These are phyloP conservation scores for Isoetes engelmannii DNA, from an alignment of 83 land plant genomes.

Conservation along the genomic window DNA sequence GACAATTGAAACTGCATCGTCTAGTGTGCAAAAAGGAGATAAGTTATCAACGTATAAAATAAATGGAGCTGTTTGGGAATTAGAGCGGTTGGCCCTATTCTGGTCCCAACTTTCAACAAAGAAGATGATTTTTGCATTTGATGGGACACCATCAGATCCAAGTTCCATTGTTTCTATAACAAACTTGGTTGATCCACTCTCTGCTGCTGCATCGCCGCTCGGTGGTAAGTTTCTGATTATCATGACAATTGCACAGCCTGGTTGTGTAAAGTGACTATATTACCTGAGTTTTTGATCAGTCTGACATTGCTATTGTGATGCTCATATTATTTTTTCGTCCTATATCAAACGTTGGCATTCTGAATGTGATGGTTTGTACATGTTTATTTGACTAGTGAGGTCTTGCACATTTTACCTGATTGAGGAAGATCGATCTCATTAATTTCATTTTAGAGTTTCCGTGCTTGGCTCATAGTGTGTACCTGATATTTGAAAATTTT, in stretches of 20 bases:
- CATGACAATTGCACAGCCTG: neutral
- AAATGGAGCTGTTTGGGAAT: constrained; percentile 91
- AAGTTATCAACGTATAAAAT: constrained; percentile 41
- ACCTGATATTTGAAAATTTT: neutral
- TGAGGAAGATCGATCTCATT: too few relatives aligned
- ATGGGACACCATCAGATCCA: constrained; percentile 76
- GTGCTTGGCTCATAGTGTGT: neutral
- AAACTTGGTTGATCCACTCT: constrained; percentile 90
- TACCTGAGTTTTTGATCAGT: too few relatives aligned
- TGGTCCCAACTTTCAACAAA: constrained; percentile 76
- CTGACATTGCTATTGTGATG: too few relatives aligned
- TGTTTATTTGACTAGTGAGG: too few relatives aligned
- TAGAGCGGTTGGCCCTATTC: constrained; percentile 63
- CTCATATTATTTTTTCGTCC: too few relatives aligned
- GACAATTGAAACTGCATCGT: constrained; percentile 54
- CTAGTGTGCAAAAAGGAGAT: constrained; percentile 56
- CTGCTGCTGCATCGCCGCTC: constrained; percentile 94
- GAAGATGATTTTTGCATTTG: constrained; percentile 94
- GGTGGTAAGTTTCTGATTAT: constrained; percentile 58
- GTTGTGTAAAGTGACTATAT: too few relatives aligned
- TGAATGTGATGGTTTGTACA: too few relatives aligned
- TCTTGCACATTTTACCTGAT: too few relatives aligned
- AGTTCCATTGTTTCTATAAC: constrained; percentile 44
- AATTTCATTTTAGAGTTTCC: neutral
- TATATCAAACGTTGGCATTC: too few relatives aligned